Base-by-base conservation (phyloP, 2,329 filamentous ascomycete genomes). In the Keithomyces neogunnii region DNA sequence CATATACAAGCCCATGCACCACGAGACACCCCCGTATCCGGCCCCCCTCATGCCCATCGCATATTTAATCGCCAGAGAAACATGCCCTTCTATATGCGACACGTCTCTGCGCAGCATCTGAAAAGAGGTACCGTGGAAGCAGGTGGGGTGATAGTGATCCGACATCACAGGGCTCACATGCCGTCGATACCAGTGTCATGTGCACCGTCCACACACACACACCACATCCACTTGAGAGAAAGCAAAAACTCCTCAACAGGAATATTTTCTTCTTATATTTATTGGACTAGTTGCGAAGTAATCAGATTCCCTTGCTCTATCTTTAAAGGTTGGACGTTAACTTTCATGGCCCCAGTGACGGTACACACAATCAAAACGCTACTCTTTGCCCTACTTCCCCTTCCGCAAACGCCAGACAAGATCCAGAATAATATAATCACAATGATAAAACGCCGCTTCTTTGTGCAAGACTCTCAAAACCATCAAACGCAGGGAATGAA, bases 321-420 rank as follows among this genome's bases (percentile, higher is more conserved):
- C 55, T 50, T 50, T 52, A 8, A 28, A 54, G 47, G 52, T 56
- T 52, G 50, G 53, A 55, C 51, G 50, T 56, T 45, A 54, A 51
- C 48, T 53, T 54, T 56, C 53, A 53, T 56, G 48, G 51, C 57
- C 19, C 47, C 55, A 48, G 45, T 47, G 50, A 55, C 56, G 53
- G 54, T 60, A 54, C 60, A 64, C 61, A 65, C 57, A 19, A 19
- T 19, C 19, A 58, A 58, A 58, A 63, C 59, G 57, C 57, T 59
- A 55, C 53, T 60, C 62, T 62, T 65, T 59, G 8, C 9, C 57
- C 58, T 19, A 19, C 19, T 53, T 55, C 53, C 60, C 61, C 59
- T 60, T 56, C 62, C 50, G 30, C 55, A 55, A 67, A 67, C 65
- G 64, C 65, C 65, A 59, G 51, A 56, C 60, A 57, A 59, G 9